Percentiles rank a stretch among this genome's conserved stretches.
phyloP scores from a whole-genome alignment of 768 basidiomycete species.

The Boletus pseudo-olivaceus region DNA sequence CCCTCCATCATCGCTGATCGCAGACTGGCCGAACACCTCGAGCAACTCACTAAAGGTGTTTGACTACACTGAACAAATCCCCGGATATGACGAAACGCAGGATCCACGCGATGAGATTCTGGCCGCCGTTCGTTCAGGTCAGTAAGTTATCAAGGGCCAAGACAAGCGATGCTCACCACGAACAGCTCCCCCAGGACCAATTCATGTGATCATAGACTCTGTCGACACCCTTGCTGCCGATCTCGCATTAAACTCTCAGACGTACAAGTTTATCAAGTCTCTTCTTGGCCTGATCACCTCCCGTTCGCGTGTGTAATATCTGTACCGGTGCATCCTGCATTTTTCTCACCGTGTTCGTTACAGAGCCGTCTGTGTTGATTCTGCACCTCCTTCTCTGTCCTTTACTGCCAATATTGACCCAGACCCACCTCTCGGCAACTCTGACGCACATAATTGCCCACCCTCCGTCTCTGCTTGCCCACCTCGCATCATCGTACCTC shows the following conservation, averaged over 20 bases:
- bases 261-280: conserved; percentile 49
- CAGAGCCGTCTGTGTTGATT: conserved; percentile 56
- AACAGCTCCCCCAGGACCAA: conserved; percentile 42
- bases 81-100: conserved; percentile 46
- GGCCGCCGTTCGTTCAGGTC: conserved; percentile 39
- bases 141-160: not conserved
- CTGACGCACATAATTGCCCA: conserved; percentile 65
- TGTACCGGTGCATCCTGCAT: not conserved
- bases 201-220: conserved; percentile 70
- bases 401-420: conserved; percentile 52
- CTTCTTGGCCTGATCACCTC: conserved; percentile 43
- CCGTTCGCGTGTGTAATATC: conserved; percentile 45
- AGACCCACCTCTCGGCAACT: conserved; percentile 61
- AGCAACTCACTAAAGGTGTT: conserved; percentile 35
- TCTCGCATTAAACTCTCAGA: conserved; percentile 48
- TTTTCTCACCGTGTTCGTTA: conserved; percentile 6
- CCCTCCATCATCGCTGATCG: conserved; percentile 47
- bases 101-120: conserved; percentile 40
- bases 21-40: conserved; percentile 21
- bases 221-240: conserved; percentile 63
- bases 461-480: conserved; percentile 62
- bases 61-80: conserved; percentile 50
- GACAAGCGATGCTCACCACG: conserved; percentile 4
- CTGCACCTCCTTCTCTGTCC: conserved; percentile 53
- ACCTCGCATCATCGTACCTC: conserved; percentile 69